These are phyloP conservation scores for Barnettozyma vustinii DNA, from an alignment of 805 yeast genomes.

Conservation along the genomic window DNA sequence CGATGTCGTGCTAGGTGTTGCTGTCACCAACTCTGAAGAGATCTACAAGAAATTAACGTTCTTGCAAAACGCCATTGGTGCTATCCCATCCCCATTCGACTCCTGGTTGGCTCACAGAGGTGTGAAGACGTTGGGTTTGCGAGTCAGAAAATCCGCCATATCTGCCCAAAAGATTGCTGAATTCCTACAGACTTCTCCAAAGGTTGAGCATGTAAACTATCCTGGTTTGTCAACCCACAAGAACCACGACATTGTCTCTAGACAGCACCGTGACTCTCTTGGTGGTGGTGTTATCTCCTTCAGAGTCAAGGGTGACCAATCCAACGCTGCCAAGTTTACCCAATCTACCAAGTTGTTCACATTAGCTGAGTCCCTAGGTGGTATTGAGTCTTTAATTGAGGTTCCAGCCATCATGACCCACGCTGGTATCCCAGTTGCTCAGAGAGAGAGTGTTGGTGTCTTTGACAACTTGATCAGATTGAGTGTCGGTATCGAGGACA, in stretches of 20 bases:
- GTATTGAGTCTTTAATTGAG: conserved; percentile 79
- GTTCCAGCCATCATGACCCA: conserved; percentile 92
- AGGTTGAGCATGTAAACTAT: conserved; percentile 68
- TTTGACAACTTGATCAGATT: conserved; percentile 77
- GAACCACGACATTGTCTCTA: conserved; percentile 55
- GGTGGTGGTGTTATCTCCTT: conserved; percentile 93
- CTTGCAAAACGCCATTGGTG: conserved; percentile 85
- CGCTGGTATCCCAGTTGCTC: conserved; percentile 78
- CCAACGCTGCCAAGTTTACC: conserved; percentile 69
- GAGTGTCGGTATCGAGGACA: conserved; percentile 83
- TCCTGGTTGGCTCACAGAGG: conserved; percentile 93
- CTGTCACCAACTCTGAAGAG: conserved; percentile 59
- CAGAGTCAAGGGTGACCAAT: conserved; percentile 78
- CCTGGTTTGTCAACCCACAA: conserved; percentile 72
- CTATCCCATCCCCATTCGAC: conserved; percentile 86
- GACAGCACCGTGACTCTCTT: conserved; percentile 76
- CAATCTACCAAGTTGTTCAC: conserved; percentile 72
- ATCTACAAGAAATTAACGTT: conserved; percentile 63
- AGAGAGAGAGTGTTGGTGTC: conserved; percentile 76
- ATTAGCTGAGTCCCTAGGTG: conserved; percentile 87
- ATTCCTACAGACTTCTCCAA: conserved; percentile 43
- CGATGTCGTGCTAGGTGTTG: conserved; percentile 83
- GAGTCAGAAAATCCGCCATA: conserved; percentile 63
- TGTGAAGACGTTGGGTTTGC: conserved; percentile 76
- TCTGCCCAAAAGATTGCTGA: conserved; percentile 69